Base-by-base conservation (phyloP, 2,329 filamentous ascomycete species). In the Epicoccum sorghinum region DNA sequence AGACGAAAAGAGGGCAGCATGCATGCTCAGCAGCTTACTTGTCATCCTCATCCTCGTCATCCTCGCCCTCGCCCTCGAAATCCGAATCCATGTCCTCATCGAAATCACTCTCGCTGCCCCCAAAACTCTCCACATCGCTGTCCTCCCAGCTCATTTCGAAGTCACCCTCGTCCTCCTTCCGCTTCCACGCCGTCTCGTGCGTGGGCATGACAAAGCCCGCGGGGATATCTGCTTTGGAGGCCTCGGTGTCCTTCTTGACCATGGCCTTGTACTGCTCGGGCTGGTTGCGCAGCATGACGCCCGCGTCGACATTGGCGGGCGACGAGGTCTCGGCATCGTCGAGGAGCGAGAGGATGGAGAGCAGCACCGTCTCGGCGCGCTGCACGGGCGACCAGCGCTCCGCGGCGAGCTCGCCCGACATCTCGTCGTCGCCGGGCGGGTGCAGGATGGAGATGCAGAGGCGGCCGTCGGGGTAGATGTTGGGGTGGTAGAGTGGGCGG, bases 381-480 rank as follows among this genome's bases (percentile, higher is more conserved):
- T 98, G 93, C 4, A 95, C 87, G 1, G 95, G 93, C 5, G 91
- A 92, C 93, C 93, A 99, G 53, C 93, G 89, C 78, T 98, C 95
- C 54, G 88, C 89, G 6, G 95, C 93, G 35, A 84, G 78, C 77
- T 98, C 93, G 57, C 95, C 95, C 0, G 93, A 96, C 81, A 93
- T 93, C 64, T 89, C 86, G 71, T 98, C 93, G 57, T 97, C 91
- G 62, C 95, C 95, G 0, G 95, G 92, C 14, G 86, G 84, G 76
- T 99, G 93, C 9, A 99, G 86, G 68, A 99, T 99, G 40, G 93
- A 97, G 73, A 99, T 98, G 80, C 95, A 98, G 39, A 98, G 84
- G 63, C 88, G 88, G 66, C 93, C 93, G 73, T 97, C 90, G 5
- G 86, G 78, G 78, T 98, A 98, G 69, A 99, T 88, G 74, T 99